Evolutionary conservation across 1,139 yeast genomes (phyloP).

Genomic region (Nakaseomyces delphensis): DNA sequence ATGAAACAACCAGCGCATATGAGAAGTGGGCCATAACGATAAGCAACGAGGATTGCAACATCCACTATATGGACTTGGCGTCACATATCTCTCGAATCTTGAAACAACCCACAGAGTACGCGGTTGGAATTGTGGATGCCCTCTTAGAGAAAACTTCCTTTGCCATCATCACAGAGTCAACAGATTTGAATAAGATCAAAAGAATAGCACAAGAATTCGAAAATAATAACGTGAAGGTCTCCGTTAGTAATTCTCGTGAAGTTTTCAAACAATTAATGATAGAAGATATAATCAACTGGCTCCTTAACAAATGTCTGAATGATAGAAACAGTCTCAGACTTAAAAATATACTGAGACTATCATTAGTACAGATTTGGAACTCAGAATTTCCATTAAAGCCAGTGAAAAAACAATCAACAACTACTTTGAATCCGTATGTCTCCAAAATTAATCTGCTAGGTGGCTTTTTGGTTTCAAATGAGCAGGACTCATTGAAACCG

Average conservation of each 20-base stretch:
- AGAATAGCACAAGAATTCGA: constrained; percentile 16
- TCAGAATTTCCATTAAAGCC: constrained; percentile 1
- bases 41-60: constrained; percentile 22
- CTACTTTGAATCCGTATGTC: constrained; percentile 13
- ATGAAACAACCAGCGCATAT: constrained; percentile 25
- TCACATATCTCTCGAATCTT: constrained; percentile 20
- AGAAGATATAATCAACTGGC: constrained; percentile 24
- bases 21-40: constrained; percentile 24
- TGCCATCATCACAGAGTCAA: constrained; percentile 19
- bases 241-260: constrained; percentile 19
- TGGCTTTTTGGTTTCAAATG: constrained; percentile 22
- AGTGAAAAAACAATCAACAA: background rate
- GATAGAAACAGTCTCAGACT: constrained; percentile 10
- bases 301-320: constrained; percentile 15
- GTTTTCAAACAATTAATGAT: constrained; percentile 21
- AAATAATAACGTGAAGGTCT: constrained; percentile 18
- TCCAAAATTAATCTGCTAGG: constrained; percentile 24
- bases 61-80: constrained; percentile 24
- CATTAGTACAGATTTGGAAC: constrained; percentile 23
- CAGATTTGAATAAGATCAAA: constrained; percentile 17
- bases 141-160: constrained; percentile 17
- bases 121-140: constrained; percentile 17
- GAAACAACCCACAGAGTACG: constrained; percentile 25
- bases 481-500: constrained; percentile 15
- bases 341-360: constrained; percentile 19